These are phyloP conservation scores for Aspergillus bridgeri DNA, from an alignment of 495 filamentous ascomycete genomes.

Conservation along the genomic window DNA sequence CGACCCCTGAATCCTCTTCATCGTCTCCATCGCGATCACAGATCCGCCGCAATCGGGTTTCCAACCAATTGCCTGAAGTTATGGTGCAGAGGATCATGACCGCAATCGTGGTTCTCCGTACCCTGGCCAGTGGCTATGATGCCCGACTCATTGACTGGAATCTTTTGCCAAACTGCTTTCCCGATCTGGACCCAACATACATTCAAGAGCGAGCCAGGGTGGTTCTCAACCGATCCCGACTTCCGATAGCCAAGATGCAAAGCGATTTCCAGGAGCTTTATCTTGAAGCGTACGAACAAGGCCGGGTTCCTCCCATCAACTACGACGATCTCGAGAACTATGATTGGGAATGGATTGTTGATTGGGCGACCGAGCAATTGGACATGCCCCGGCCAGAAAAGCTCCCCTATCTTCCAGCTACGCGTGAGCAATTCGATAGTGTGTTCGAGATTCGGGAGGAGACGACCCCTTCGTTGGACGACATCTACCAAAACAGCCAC, in stretches of 20 bases:
- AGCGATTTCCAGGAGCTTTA: constrained; percentile 75
- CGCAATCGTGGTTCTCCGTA: constrained; percentile 70
- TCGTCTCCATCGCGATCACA: constrained; percentile 4
- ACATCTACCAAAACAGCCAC: constrained; percentile 40
- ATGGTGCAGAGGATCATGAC: constrained; percentile 49
- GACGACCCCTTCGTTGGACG: constrained; percentile 29
- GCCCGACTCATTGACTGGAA: constrained; percentile 66
- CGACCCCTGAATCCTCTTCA: background rate
- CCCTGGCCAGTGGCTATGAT: constrained; percentile 70
- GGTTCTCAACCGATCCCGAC: constrained; percentile 54
- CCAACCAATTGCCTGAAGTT: constrained; percentile 20
- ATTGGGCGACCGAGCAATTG: constrained; percentile 62
- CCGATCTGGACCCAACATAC: constrained; percentile 51
- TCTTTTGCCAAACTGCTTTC: constrained; percentile 63
- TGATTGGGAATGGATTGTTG: constrained; percentile 70
- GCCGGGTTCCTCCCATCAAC: constrained; percentile 65
- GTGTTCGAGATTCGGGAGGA: constrained; percentile 49
- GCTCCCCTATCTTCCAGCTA: constrained; percentile 49
- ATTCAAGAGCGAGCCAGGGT: constrained; percentile 60
- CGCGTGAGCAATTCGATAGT: constrained; percentile 47
- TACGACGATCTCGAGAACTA: constrained; percentile 67
- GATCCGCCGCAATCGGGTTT: constrained; percentile 26
- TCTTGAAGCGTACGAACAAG: constrained; percentile 68
- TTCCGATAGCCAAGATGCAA: constrained; percentile 65
- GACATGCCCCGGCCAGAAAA: constrained; percentile 39